Conservation (phyloP, 352 stramenopile species). For the Phytophthora europaea region DNA sequence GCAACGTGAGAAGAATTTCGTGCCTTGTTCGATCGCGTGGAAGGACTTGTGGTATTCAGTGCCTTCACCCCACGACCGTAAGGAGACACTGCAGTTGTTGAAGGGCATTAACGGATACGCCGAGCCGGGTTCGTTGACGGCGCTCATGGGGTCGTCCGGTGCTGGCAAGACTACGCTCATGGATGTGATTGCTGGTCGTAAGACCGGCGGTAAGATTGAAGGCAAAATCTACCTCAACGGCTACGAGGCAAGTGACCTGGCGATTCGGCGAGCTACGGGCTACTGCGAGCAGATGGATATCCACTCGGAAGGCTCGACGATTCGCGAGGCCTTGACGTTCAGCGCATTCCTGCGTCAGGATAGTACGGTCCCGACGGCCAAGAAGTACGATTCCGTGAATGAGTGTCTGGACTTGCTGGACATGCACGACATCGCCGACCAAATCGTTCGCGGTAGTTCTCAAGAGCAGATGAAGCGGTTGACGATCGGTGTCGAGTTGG, state of each 20-base stretch:
- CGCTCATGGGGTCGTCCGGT: conserved; percentile 78
- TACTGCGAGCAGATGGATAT: conserved; percentile 48
- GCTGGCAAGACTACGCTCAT: conserved; percentile 44
- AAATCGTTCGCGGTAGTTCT: conserved; percentile 37
- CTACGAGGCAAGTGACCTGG: conserved; percentile 32
- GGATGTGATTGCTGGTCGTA: conserved; percentile 91
- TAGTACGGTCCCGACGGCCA: neutral
- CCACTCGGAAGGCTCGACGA: conserved; percentile 28
- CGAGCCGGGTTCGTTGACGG: conserved; percentile 78
- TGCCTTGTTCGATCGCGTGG: conserved; percentile 42
- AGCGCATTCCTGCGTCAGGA: conserved; percentile 71
- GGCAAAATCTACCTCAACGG: conserved; percentile 60
- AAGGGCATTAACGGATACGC: conserved; percentile 80
- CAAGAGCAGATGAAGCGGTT: conserved; percentile 50
- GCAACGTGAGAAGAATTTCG: conserved; percentile 27
- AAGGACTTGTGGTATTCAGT: conserved; percentile 51
- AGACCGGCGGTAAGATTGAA: conserved; percentile 73
- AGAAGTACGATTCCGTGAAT: conserved; percentile 35
- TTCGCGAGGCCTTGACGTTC: conserved; percentile 84
- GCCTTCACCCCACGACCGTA: conserved; percentile 34
- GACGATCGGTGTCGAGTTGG: conserved; percentile 88
- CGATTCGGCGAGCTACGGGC: conserved; percentile 28
- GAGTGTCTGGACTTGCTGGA: conserved; percentile 44
- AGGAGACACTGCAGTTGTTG: conserved; percentile 53
- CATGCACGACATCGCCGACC: conserved; percentile 34